These are phyloP conservation scores for Lodderomyces orthopsilosis DNA, from an alignment of 1,139 yeast genomes.

Conservation along the genomic window DNA sequence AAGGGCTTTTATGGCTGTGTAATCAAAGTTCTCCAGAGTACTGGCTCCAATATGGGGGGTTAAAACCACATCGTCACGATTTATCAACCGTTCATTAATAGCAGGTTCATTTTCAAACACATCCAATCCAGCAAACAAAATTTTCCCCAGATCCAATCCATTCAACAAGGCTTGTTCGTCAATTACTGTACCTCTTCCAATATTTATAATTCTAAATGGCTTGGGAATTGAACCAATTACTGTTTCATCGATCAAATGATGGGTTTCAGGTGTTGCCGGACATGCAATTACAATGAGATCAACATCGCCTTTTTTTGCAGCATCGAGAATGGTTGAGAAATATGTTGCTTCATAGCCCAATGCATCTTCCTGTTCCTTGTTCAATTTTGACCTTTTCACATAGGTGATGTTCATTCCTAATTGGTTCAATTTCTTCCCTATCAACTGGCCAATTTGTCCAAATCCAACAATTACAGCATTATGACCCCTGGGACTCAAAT, in stretches of 20 bases:
- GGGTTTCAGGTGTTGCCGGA: constrained; percentile 63
- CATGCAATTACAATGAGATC: constrained; percentile 68
- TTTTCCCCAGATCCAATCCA: constrained; percentile 66
- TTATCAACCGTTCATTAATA: constrained; percentile 49
- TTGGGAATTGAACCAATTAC: constrained; percentile 45
- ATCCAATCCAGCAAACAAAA: constrained; percentile 75
- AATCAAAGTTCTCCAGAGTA: constrained; percentile 50
- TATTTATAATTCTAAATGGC: constrained; percentile 68
- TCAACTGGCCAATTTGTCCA: constrained; percentile 70
- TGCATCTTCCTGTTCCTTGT: constrained; percentile 28
- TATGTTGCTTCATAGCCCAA: constrained; percentile 48
- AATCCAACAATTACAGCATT: constrained; percentile 70
- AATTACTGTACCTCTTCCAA: constrained; percentile 73
- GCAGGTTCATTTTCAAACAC: constrained; percentile 72
- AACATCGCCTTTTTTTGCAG: constrained; percentile 30
- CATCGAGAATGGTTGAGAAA: constrained; percentile 40
- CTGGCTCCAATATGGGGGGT: constrained; percentile 81
- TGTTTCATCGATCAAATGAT: constrained; percentile 49
- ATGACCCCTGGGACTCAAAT: constrained; percentile 54
- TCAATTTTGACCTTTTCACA: constrained; percentile 52
- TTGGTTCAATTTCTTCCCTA: constrained; percentile 53
- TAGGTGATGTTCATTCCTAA: constrained; percentile 70
- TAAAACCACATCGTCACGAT: constrained; percentile 63
- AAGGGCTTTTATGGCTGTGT: constrained; percentile 47
- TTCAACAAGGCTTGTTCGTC: constrained; percentile 71